Conservation (phyloP, 2,329 filamentous ascomycete genomes). For the Hypoxylon sp. region DNA sequence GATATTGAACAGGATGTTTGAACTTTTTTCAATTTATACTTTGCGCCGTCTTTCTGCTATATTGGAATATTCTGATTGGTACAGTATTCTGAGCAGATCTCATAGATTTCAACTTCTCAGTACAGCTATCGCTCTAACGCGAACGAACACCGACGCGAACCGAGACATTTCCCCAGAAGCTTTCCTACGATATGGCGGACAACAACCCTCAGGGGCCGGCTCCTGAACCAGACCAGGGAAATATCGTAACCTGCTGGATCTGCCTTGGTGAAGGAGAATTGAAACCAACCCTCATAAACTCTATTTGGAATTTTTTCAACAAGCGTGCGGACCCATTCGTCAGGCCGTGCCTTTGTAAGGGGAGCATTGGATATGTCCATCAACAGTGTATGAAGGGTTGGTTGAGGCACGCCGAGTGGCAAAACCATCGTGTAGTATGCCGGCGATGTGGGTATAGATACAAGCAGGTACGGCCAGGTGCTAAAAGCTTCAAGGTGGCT, state of each 20-base stretch:
- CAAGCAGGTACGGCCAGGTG: conserved; percentile 74
- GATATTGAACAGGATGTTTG: conserved; percentile 15
- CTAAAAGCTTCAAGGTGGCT: conserved; percentile 73
- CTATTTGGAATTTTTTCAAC: too few species aligned
- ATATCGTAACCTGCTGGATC: conserved; percentile 89
- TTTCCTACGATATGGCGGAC: conserved; percentile 10
- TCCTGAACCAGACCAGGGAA: too few species aligned
- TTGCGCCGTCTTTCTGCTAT: conserved; percentile 6
- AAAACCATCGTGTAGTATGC: too few species aligned
- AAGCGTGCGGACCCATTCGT: conserved; percentile 65
- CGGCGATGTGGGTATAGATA: conserved; percentile 89
- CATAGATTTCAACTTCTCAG: not conserved
- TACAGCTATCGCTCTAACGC: not conserved
- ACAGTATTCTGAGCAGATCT: not conserved
- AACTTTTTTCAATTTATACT: conserved; percentile 5
- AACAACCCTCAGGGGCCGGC: too few species aligned
- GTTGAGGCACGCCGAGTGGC: conserved; percentile 77
- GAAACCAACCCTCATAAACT: too few species aligned
- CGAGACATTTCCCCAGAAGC: not conserved
- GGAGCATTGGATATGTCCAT: conserved; percentile 92
- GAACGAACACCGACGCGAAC: conserved; percentile 3
- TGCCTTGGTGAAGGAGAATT: conserved; percentile 76
- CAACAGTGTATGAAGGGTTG: conserved; percentile 87
- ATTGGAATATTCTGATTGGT: conserved; percentile 6
- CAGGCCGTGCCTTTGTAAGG: conserved; percentile 92